Evolutionary conservation across 2,329 filamentous ascomycete genomes (phyloP).

Genomic region (Paecilomyces sp.): DNA sequence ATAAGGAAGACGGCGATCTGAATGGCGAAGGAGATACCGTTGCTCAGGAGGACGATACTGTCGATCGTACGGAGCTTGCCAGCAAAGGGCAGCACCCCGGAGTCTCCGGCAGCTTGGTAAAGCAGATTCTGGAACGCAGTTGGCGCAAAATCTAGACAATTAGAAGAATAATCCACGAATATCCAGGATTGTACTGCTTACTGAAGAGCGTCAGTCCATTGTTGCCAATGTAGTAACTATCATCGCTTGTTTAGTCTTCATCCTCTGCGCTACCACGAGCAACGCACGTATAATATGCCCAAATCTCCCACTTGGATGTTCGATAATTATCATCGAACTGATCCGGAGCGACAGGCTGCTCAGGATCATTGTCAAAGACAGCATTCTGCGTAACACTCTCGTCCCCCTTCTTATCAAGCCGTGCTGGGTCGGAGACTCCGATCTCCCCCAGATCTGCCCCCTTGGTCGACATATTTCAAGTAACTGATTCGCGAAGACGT

Average conservation of each 20-base stretch:
- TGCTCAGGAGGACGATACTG: slow-evolving; percentile 58
- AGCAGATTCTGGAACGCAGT: slow-evolving; percentile 60
- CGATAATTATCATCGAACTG: slow-evolving; percentile 48
- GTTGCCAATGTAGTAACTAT: slow-evolving; percentile 58
- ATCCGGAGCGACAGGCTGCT: slow-evolving; percentile 45
- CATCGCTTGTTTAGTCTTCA: slow-evolving; percentile 14
- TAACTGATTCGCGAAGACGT: background rate
- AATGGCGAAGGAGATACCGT: slow-evolving; percentile 62
- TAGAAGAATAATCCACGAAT: slow-evolving; percentile 3
- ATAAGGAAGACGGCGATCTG: slow-evolving; percentile 49
- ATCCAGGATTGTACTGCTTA: slow-evolving; percentile 9
- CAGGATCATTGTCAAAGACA: slow-evolving; percentile 6
- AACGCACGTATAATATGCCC: slow-evolving; percentile 47
- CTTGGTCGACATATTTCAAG: background rate
- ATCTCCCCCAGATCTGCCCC: background rate
- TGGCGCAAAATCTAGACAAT: slow-evolving; percentile 47
- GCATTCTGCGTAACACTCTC: background rate
- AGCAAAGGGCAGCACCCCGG: slow-evolving; percentile 48
- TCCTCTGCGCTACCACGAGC: slow-evolving; percentile 1
- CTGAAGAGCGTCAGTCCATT: slow-evolving; percentile 58
- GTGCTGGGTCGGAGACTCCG: background rate
- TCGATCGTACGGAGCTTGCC: slow-evolving; percentile 54
- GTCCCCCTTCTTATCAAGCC: background rate
- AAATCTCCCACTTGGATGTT: slow-evolving; percentile 49
- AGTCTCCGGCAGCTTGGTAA: slow-evolving; percentile 52